Conservation (phyloP, 208 protist species). For the Leishmania martiniquensis region DNA sequence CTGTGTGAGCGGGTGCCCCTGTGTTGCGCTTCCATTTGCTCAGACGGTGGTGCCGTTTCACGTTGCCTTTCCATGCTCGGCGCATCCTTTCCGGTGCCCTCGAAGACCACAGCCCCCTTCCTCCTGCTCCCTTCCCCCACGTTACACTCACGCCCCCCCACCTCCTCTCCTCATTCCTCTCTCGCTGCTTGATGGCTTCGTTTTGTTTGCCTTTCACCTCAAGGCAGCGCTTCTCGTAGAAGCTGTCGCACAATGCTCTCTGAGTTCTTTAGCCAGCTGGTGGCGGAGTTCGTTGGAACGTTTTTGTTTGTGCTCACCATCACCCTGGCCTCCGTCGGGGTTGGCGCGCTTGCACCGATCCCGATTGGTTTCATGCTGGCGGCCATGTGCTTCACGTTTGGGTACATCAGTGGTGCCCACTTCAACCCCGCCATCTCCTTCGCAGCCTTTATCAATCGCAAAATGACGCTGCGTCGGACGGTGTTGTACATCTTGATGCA, state of each 20-base stretch:
- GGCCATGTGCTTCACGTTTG: slow-evolving; percentile 92
- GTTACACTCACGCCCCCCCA: too few species aligned
- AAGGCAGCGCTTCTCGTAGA: neutral
- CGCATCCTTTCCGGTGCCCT: neutral
- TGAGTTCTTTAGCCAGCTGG: slow-evolving; percentile 58
- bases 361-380: slow-evolving; percentile 89
- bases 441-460: slow-evolving; percentile 82
- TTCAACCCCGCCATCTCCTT: slow-evolving; percentile 95
- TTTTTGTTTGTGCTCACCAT: slow-evolving; percentile 88
- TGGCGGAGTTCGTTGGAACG: slow-evolving; percentile 87
- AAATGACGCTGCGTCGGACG: slow-evolving; percentile 65
- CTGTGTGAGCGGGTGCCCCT: neutral
- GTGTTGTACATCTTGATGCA: slow-evolving; percentile 80
- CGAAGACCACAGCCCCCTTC: too few species aligned
- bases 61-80: neutral
- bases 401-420: slow-evolving; percentile 92
- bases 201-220: neutral
- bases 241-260: slow-evolving; percentile 47
- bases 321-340: slow-evolving; percentile 66
- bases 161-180: neutral
- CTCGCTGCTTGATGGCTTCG: neutral
- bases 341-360: slow-evolving; percentile 71
- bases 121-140: neutral
- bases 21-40: neutral
- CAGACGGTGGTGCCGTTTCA: neutral